A percentile compares a stretch with the other conserved stretches of the same genome.
Evolutionary conservation across 1,284 basidiomycete species (phyloP).

Genomic region (Cutaneotrichosporon cutaneum): DNA sequence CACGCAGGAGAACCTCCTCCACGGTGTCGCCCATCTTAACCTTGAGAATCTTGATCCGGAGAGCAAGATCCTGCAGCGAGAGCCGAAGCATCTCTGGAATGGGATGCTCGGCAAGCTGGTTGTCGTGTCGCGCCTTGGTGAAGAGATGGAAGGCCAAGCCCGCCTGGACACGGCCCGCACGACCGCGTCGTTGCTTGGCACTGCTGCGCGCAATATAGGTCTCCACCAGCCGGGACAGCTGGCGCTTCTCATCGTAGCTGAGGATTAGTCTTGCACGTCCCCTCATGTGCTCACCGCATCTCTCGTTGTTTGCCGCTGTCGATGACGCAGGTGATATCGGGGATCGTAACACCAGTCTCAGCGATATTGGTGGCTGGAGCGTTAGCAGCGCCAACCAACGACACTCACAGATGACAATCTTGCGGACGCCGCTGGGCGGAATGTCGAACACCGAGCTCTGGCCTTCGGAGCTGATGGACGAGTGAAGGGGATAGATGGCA

Average conservation of each 20-base stretch:
- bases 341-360: slow-evolving; percentile 95
- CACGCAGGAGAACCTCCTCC: slow-evolving; percentile 82
- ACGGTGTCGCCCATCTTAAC: slow-evolving; percentile 82
- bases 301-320: slow-evolving; percentile 91
- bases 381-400: not conserved
- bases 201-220: slow-evolving; percentile 92
- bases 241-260: slow-evolving; percentile 96
- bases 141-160: slow-evolving; percentile 96
- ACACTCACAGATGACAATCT: slow-evolving; percentile 77
- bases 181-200: slow-evolving; percentile 85
- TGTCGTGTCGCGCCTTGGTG: slow-evolving; percentile 83
- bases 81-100: slow-evolving; percentile 94
- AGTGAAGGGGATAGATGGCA: slow-evolving; percentile 87
- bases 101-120: slow-evolving; percentile 78
- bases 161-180: slow-evolving; percentile 85
- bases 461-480: slow-evolving; percentile 83
- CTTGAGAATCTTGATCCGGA: slow-evolving; percentile 97
- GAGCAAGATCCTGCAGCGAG: slow-evolving; percentile 87
- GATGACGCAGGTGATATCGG: slow-evolving; percentile 96
- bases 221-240: slow-evolving; percentile 88
- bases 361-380: slow-evolving; percentile 66
- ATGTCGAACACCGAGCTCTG: slow-evolving; percentile 88
- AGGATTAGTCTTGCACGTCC: not conserved
- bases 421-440: slow-evolving; percentile 73
- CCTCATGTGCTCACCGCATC: slow-evolving; percentile 64